Conservation (phyloP, 768 basidiomycete species). For the Psilocybe tampanensis region DNA sequence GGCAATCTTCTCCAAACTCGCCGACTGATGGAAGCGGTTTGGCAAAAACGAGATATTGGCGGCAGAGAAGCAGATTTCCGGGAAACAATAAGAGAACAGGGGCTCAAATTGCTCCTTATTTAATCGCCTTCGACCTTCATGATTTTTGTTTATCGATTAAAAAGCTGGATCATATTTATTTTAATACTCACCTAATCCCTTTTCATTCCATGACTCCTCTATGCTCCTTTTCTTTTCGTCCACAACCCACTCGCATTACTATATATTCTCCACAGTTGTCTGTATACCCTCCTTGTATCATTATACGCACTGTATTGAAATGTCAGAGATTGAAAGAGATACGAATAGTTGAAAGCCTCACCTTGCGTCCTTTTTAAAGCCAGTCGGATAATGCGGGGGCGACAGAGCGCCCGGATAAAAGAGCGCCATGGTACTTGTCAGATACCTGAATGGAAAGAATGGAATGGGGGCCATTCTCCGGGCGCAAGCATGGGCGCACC, state of each 20-base stretch:
- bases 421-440: constrained; percentile 11
- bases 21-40: constrained; percentile 66
- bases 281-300: constrained; percentile 3
- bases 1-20: constrained; percentile 63
- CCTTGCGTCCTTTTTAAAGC: background rate
- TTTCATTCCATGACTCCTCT: constrained; percentile 1
- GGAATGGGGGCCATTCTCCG: constrained; percentile 2
- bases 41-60: constrained; percentile 65
- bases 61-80: constrained; percentile 63
- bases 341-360: background rate
- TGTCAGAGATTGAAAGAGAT: constrained; percentile 6
- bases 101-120: constrained; percentile 52
- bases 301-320: constrained; percentile 12
- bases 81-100: constrained; percentile 55
- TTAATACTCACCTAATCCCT: constrained; percentile 23
- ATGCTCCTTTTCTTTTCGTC: constrained; percentile 1
- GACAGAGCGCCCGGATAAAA: constrained; percentile 17
- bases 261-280: background rate
- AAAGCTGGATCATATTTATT: constrained; percentile 6
- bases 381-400: background rate
- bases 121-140: constrained; percentile 28
- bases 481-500: constrained; percentile 15
- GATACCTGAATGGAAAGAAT: background rate
- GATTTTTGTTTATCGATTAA: constrained; percentile 6
- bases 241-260: constrained; percentile 1